Evolutionary conservation across 116 monocot genomes (phyloP), one percentile per base, ranked within the genome.

Genomic region (Dioscorea cayenensis): DNA sequence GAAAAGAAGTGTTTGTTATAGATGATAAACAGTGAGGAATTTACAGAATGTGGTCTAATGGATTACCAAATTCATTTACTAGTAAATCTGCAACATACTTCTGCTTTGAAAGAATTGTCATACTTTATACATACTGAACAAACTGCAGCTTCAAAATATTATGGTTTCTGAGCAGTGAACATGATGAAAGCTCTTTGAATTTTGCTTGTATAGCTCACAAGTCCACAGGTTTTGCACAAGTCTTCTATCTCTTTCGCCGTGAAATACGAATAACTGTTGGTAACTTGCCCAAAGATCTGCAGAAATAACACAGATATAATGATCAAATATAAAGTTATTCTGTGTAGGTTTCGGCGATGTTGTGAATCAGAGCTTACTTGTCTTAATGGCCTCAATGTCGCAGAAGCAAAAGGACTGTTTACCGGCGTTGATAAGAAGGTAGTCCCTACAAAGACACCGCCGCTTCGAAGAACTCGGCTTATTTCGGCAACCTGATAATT

Each of bases 101-200:
- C 14, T n/a, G 43, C 43, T 38, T 38, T 38, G 9, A 52, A 52
- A 52, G 52, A 52, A 52, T 52, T 3, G 6, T 55, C 2, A 16
- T 55, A n/a, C 17, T 3, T 14, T n/a, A 55, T n/a, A 55, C 10
- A 55, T 3, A 32, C 32, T 32, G 55, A 12, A 5, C n/a, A n/a
- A 55, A n/a, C 6, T 55, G 55, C 19, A 55, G n/a, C 43, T 16
- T 68, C 7, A 37, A 25, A 43, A 43, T 43, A 4, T 75, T 77
- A 75, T 65, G 93, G 90, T 73, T 92, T 96, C 74, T 96, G 90
- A 11, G 93, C 96, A 13, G 92, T 90, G 82, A 96, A 96, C 87
- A 96, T 92, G 73, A 96, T 96, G 75, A 96, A 96, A 3, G 93
- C 75, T 36, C 81, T 77, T 55, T 84, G 77, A 60, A 92, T 81